Conservation (phyloP, 2,329 filamentous ascomycete genomes). For the Alternaria sp. region DNA sequence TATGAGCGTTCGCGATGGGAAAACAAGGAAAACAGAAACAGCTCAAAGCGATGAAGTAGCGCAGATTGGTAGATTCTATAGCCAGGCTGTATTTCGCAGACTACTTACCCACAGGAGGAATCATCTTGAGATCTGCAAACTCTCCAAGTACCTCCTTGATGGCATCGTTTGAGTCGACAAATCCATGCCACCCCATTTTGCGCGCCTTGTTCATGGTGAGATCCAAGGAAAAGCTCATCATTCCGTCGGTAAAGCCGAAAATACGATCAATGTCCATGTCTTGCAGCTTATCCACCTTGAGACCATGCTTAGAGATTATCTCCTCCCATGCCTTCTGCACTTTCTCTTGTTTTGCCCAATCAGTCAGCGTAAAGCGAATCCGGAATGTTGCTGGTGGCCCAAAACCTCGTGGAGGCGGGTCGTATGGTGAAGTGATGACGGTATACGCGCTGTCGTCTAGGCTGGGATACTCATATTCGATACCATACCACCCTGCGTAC, state of each 20-base stretch:
- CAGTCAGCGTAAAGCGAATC: constrained; percentile 53
- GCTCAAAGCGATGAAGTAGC: not conserved
- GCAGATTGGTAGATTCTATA: not conserved
- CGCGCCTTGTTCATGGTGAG: constrained; percentile 57
- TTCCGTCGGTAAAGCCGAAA: constrained; percentile 58
- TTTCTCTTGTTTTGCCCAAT: constrained; percentile 58
- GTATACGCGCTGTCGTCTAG: constrained; percentile 21
- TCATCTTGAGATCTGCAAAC: constrained; percentile 55
- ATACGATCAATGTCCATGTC: constrained; percentile 55
- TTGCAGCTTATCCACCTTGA: constrained; percentile 53
- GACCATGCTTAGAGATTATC: constrained; percentile 53
- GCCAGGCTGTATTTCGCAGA: not conserved
- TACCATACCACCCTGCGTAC: constrained; percentile 57
- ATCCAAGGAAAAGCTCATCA: constrained; percentile 43
- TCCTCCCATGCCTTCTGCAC: constrained; percentile 58
- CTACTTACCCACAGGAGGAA: constrained; percentile 41
- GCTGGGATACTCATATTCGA: constrained; percentile 48
- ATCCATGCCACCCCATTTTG: constrained; percentile 58
- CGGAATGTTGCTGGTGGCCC: constrained; percentile 54
- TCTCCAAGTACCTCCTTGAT: constrained; percentile 55
- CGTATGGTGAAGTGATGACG: constrained; percentile 31
- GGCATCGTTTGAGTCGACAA: constrained; percentile 57
- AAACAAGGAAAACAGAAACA: not conserved
- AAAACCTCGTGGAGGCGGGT: constrained; percentile 50
- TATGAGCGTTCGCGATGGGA: not conserved